Evolutionary conservation across 1,139 yeast species (phyloP), one percentile per base, ranked within the genome.

Genomic region (Suhomyces chickasaworum): DNA sequence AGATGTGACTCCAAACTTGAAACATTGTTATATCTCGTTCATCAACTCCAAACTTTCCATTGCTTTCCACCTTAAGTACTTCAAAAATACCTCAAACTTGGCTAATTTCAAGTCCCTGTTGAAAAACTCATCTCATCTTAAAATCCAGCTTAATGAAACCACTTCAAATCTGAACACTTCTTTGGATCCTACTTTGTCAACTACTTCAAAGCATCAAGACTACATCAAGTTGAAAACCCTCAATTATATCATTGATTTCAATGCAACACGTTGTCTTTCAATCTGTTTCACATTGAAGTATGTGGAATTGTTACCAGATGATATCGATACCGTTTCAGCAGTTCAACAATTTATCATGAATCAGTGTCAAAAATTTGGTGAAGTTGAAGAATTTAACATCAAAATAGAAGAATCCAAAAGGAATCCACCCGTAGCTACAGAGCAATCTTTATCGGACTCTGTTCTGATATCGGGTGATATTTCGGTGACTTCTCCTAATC

Each of bases 181-280:
- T 7, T 10, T 31, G 7, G 41, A 37, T 8, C 34, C 41, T 13
- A 10, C 32, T 3, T 36, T 33, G 17, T 34, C 39, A 22, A 20
- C 44, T 16, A 42, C 35, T 35, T 47, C 47, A 13, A 51, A 51
- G 37, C 58, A 57, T 33, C 75, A 65, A 50, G 78, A 73, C 49
- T 70, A 55, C 45, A 67, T 75, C 48, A 74, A 73, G 49, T 59
- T 70, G 50, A 74, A 73, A 49, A 73, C 78, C 7, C 61, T 73
- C 45, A 73, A 72, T 49, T 74, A 72, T 54, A 72, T 75, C 23
- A 53, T 67, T 42, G 78, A 75, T 34, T 63, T 60, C 44, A 61
- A 64, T 42, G 80, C 79, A 18, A 72, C 78, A 3, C 60, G 80
- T 41, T 33, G 71, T 43, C 47, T 73, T 16, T 37, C 53, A 31